Percentiles rank a stretch among this genome's conserved stretches.
phyloP scores from a whole-genome alignment of 129 eudicot species.

The Escallonia rubra region DNA sequence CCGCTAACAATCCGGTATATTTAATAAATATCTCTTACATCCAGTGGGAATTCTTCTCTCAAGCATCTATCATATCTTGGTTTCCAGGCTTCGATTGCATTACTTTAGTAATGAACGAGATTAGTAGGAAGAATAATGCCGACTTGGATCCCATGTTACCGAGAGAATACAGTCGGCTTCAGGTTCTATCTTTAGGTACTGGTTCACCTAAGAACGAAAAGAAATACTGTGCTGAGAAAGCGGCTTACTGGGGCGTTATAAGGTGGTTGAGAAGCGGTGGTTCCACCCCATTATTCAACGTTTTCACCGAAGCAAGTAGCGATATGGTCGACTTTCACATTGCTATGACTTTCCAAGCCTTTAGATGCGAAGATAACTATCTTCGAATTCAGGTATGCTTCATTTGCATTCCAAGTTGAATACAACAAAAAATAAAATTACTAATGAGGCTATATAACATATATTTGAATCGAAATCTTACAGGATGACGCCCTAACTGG shows the following conservation, averaged over 20 bases:
- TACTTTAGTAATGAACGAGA: constrained; percentile 38
- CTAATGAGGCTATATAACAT: too few relatives aligned
- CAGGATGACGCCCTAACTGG: constrained; percentile 61
- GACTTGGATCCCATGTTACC: constrained; percentile 26
- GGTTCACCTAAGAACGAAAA: constrained; percentile 35
- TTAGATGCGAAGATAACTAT: constrained; percentile 30
- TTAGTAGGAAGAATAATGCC: constrained; percentile 21
- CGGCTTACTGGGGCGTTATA: constrained; percentile 50
- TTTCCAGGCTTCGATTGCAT: constrained; percentile 47
- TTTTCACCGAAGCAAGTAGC: constrained; percentile 35
- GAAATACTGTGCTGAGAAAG: constrained; percentile 30
- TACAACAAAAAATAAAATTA: too few relatives aligned
- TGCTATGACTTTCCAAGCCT: constrained; percentile 36
- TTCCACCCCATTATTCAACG: constrained; percentile 37
- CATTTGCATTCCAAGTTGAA: background rate
- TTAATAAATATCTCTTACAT: too few relatives aligned
- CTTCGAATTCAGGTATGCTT: constrained; percentile 51
- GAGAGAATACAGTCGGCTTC: constrained; percentile 35
- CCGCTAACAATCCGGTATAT: constrained; percentile 46
- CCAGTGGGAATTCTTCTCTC: too few relatives aligned
- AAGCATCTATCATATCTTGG: too few relatives aligned
- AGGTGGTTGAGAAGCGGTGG: constrained; percentile 44
- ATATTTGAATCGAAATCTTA: too few relatives aligned
- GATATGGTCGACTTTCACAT: constrained; percentile 49
- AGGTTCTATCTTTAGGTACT: constrained; percentile 54